Base-by-base conservation (phyloP, 1,139 yeast species). In the Yamadazyma trypodendri region DNA sequence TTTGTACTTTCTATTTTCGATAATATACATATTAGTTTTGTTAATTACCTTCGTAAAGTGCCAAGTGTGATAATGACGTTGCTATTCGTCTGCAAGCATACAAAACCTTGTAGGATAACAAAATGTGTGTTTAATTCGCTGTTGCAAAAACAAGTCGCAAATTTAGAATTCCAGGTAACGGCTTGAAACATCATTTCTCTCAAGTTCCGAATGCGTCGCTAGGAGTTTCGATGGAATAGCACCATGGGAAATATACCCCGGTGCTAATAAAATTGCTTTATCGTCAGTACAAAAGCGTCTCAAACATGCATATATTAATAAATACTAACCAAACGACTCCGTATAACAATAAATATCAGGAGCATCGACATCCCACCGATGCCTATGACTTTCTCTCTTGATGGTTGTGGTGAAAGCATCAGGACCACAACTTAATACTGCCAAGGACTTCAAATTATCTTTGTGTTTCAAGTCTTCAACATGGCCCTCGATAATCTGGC, bases 351-450 rank as follows among this genome's bases (percentile, higher is more conserved):
- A 65, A 28, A 65, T 55, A 45, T 64, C 68, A 1, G 67, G 69
- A 4, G 65, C 50, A 28, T 53, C 48, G 10, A 49, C 49, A 12
- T 41, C 36, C 51, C 58, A 52, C 33, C 69, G 53, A 29, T 55
- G 56, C 25, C 37, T 47, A 39, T 63, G 66, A 38, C 69, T 59
- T 29, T 47, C 54, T 4, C 42, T 46, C 37, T 58, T 62, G 10
- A 66, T 51, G 13, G 41, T 39, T 17, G 59, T 49, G 2, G 63
- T 54, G 35, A 70, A 58, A 3, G 34, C 35, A 3, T 41, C 48
- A 4, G 72, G 68, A 1, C 76, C 76, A 56, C 75, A 69, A 16
- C 62, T 52, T 13, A 61, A 46, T 2, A 70, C 65, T 0, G 74
- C 72, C 40, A 68, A 27, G 2, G 62, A 49, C 38, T 51, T 55